Percentiles rank a stretch among this genome's conserved stretches.
Conservation (phyloP, 75 land plant species). For the Gnetum montanum region DNA sequence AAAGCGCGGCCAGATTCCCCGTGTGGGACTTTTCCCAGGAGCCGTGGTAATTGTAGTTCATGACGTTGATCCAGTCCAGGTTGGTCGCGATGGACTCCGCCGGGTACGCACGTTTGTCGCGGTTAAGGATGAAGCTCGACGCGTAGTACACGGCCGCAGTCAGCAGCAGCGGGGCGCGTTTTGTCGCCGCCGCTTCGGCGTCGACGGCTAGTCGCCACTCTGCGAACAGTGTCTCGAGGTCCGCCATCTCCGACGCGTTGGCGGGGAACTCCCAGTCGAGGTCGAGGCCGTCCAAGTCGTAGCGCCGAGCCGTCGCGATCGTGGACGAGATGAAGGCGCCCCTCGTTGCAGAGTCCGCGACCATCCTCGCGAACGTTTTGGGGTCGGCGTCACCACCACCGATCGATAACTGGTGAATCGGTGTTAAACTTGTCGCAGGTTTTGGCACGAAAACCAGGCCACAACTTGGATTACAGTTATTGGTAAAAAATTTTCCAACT, state of each 20-base stretch:
- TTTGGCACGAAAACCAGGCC: too few species aligned
- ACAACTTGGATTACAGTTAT: too few species aligned
- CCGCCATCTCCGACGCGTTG: conserved; percentile 30
- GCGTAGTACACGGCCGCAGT: conserved; percentile 61
- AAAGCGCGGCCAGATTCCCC: conserved; percentile 44
- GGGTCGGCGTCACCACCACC: conserved; percentile 32
- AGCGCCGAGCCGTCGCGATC: conserved; percentile 34
- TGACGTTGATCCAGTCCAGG: conserved; percentile 43
- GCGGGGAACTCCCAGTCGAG: conserved; percentile 76
- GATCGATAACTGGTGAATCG: too few species aligned
- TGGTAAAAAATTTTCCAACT: too few species aligned
- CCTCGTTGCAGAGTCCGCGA: conserved; percentile 5
- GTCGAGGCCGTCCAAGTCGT: conserved; percentile 66
- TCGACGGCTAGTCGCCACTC: conserved; percentile 42
- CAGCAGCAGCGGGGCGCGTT: conserved; percentile 29
- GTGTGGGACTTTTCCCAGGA: conserved; percentile 42
- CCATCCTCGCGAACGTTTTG: conserved; percentile 33
- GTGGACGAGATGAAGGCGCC: conserved; percentile 30
- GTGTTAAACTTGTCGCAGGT: too few species aligned
- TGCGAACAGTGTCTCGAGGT: conserved; percentile 24
- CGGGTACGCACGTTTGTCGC: conserved; percentile 27
- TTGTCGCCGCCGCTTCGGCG: conserved; percentile 12
- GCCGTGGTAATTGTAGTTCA: conserved; percentile 60
- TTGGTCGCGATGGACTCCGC: conserved; percentile 17
- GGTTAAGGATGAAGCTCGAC: background rate